A percentile compares a stretch with the other conserved stretches of the same genome.
Evolutionary conservation across 768 basidiomycete genomes (phyloP).

Genomic region (Pseudohyphozyma bogoriensis): DNA sequence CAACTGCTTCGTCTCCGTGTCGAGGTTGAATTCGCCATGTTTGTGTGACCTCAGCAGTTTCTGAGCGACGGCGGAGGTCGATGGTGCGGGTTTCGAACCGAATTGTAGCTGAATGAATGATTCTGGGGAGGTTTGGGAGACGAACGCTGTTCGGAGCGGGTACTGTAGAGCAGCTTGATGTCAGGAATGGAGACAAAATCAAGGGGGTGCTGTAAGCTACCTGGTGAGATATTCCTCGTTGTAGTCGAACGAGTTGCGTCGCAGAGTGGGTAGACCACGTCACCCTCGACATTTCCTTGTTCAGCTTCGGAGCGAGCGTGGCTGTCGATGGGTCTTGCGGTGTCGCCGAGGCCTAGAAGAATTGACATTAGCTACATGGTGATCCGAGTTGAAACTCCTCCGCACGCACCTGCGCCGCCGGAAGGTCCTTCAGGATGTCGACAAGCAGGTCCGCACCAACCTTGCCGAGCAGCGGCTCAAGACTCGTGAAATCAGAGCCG

Average conservation of each 20-base stretch:
- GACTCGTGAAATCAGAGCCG: background rate
- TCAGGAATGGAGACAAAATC: background rate
- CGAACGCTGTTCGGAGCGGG: conserved; percentile 10
- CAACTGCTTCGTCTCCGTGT: background rate
- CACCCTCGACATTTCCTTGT: background rate
- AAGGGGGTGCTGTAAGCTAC: background rate
- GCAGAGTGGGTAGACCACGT: background rate
- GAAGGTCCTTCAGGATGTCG: conserved; percentile 4
- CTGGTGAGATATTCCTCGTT: conserved; percentile 19
- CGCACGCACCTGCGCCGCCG: background rate
- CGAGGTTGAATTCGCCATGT: no score
- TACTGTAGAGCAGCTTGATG: background rate
- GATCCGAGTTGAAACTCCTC: no score
- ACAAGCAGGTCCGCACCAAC: conserved; percentile 15
- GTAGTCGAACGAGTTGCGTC: background rate
- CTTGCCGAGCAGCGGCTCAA: conserved; percentile 15
- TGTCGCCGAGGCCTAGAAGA: conserved; percentile 1
- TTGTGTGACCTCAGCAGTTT: no score
- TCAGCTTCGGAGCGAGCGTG: conserved; percentile 19
- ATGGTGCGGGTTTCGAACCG: background rate
- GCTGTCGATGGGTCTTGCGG: conserved; percentile 9
- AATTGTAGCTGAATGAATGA: conserved; percentile 4
- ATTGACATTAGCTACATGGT: no score
- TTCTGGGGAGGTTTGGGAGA: background rate
- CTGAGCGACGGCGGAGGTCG: no score